Evolutionary conservation across 1,139 yeast species (phyloP), one percentile per base, ranked within the genome.

Genomic region (Candida smagusa): DNA sequence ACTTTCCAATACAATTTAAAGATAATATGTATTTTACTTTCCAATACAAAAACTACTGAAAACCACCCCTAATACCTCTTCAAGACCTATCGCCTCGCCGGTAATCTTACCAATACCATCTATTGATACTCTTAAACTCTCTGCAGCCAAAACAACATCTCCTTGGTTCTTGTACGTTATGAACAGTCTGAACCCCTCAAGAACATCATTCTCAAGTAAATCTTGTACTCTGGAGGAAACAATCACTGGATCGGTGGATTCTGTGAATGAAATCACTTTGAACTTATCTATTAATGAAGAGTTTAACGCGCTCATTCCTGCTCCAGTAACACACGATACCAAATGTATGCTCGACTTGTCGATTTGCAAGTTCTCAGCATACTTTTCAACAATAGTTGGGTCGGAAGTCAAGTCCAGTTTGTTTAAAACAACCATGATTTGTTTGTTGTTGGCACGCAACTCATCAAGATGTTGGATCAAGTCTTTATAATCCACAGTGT

Each of bases 41-140:
- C 98, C 98, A 31, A 92, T 88, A 59, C 98, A 92, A 56, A 92
- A 94, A 46, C 80, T 85, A 5, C 95, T 81, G 56, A 92, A 92
- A 0, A 92, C 95, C 3, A 86, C 92, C 0, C 94, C 97, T 8
- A 94, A 65, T 1, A 94, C 80, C 54, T 92, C 98, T 52, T 92
- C 97, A 0, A 90, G 74, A 0, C 95, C 96, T 9, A 92, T 80
- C 0, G 89, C 77, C 33, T 85, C 84, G 0, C 98, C 98, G 0
- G 97, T 89, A 27, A 92, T 84, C 52, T 82, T 85, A 0, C 97
- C 97, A 28, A 92, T 84, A 0, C 97, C 97, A 22, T 84, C 90
- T 9, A 84, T 79, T 0, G 96, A 81, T 41, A 76, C 77, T 36
- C 77, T 73, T 31, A 92, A 68, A 43, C 85, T 81, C 44, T 92